Base-by-base conservation (phyloP, 495 filamentous ascomycete species). In the Peziza echinospora region DNA sequence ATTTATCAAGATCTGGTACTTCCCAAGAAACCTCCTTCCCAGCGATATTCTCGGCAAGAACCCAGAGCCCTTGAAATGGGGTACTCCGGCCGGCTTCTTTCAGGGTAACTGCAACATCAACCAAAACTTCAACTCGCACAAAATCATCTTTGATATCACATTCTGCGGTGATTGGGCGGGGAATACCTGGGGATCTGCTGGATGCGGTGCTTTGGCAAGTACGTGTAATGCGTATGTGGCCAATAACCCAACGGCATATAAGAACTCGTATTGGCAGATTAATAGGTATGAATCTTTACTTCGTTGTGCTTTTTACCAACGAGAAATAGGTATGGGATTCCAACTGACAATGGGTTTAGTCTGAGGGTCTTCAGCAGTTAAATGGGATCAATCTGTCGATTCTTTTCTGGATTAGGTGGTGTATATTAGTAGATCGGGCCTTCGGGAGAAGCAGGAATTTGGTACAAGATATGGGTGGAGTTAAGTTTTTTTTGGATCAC, bases 91-190 rank as follows among this genome's bases (percentile, higher is more conserved):
- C 34, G 81, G 77, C 4, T 62, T 54, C 48, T 93, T 80, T 57
- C 53, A 70, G 28, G 75, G 72, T 11, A 55, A 54, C 41, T 92
- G 86, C 61, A 60, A 80, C 50, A 74, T 92, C 47, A 60, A 70
- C 45, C 55, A 59, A 2, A 66, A 74, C 44, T 92, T 93, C 67
- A 67, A 64, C 49, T 57, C 77, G 40, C 77, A 89, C 61, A 69
- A 72, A 10, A 78, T 93, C 44, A 68, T 91, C 47, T 76, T 93
- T 57, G 73, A 96, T 62, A 80, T 75, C 0, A 80, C 77, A 1
- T 84, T 93, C 63, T 94, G 87, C 61, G 87, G 87, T 28, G 76
- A 83, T 50, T 93, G 82, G 82, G 84, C 84, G 16, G 86, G 82
- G 26, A 65, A 70, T 41, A 71, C 73, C 22, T 77, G 69, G 65